A percentile compares a stretch with the other conserved stretches of the same genome.
Evolutionary conservation across 805 yeast species (phyloP).

Genomic region (Wickerhamiella shivajii): DNA sequence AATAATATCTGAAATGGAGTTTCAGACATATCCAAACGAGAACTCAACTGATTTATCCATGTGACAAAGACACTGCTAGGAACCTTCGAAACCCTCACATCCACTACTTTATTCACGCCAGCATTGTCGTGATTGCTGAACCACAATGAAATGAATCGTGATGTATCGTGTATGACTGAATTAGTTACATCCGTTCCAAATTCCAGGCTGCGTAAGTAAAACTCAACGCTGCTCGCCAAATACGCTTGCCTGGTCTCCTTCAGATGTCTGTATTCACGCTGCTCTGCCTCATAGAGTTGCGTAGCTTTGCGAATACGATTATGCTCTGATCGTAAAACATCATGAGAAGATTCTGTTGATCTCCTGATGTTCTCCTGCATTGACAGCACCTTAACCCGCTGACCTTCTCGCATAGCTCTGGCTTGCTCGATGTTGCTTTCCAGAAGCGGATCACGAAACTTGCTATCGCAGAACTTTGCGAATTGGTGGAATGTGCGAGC

Average conservation of each 20-base stretch:
- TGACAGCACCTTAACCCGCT: not conserved
- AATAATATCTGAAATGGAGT: slow-evolving; percentile 52
- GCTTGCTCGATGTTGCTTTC: slow-evolving; percentile 25
- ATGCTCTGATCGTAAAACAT: not conserved
- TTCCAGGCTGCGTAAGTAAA: slow-evolving; percentile 36
- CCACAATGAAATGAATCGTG: slow-evolving; percentile 68
- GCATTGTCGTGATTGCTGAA: slow-evolving; percentile 40
- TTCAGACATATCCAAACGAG: slow-evolving; percentile 43
- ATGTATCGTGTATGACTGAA: slow-evolving; percentile 12
- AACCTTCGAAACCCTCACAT: slow-evolving; percentile 27
- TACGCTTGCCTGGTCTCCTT: slow-evolving; percentile 29
- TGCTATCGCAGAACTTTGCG: slow-evolving; percentile 48
- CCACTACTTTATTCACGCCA: slow-evolving; percentile 31
- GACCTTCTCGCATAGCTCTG: slow-evolving; percentile 8
- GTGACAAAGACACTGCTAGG: slow-evolving; percentile 53
- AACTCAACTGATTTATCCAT: slow-evolving; percentile 73
- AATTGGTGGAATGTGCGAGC: slow-evolving; percentile 36
- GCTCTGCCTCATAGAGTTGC: slow-evolving; percentile 33
- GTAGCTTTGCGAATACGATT: slow-evolving; percentile 13
- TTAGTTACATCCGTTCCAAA: slow-evolving; percentile 6
- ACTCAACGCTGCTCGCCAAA: slow-evolving; percentile 39
- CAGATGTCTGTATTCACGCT: slow-evolving; percentile 30
- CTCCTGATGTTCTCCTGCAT: too few relatives aligned
- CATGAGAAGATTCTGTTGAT: not conserved
- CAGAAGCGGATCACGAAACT: slow-evolving; percentile 10